Conservation (phyloP, 306 rosid species). For the Pueraria montana region DNA sequence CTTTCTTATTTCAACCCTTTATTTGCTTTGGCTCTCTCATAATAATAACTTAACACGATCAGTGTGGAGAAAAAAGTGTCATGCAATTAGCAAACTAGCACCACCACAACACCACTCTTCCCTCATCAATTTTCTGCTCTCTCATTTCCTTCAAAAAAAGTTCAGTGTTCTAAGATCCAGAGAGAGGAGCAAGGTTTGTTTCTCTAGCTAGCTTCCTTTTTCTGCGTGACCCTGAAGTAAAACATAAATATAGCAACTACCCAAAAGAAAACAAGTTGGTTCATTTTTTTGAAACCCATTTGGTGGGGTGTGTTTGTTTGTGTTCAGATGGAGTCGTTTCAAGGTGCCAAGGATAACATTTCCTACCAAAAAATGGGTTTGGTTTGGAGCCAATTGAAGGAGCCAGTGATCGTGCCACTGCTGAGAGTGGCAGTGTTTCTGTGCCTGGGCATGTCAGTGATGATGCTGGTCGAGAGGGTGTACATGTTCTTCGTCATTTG, state of each 20-base stretch:
- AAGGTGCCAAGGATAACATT: slow-evolving; percentile 64
- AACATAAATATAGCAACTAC: slow-evolving; percentile 10
- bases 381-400: slow-evolving; percentile 69
- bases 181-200: slow-evolving; percentile 6
- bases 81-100: slow-evolving; percentile 20
- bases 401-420: slow-evolving; percentile 76
- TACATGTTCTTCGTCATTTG: slow-evolving; percentile 76
- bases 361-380: slow-evolving; percentile 55
- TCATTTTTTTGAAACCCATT: slow-evolving; percentile 9
- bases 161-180: background rate
- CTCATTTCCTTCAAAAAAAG: background rate
- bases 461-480: slow-evolving; percentile 77
- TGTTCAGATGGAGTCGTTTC: slow-evolving; percentile 65
- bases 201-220: background rate
- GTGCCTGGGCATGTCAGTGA: slow-evolving; percentile 75
- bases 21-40: slow-evolving; percentile 14
- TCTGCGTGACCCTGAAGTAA: slow-evolving; percentile 4
- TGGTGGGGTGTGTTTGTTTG: slow-evolving; percentile 4
- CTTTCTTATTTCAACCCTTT: background rate
- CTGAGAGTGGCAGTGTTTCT: slow-evolving; percentile 61
- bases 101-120: background rate
- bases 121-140: background rate
- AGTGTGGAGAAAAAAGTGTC: background rate
- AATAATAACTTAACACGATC: background rate
- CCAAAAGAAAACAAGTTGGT: slow-evolving; percentile 36